Evolutionary conservation across 352 stramenopile species (phyloP).

Genomic region (Phytophthora fragariae): DNA sequence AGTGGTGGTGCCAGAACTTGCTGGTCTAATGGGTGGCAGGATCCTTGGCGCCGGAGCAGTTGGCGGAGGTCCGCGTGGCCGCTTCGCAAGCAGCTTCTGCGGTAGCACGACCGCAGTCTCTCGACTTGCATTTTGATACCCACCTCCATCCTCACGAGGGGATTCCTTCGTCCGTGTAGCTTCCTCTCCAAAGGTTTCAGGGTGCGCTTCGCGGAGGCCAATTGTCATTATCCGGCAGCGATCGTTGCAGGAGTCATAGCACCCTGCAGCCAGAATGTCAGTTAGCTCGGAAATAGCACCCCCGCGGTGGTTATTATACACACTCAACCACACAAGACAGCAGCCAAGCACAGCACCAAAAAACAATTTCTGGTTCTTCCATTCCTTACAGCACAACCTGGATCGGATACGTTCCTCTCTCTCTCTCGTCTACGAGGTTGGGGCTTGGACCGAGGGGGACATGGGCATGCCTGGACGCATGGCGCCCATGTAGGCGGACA

Average conservation of each 20-base stretch:
- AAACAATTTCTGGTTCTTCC: constrained; percentile 18
- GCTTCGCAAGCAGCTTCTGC: constrained; percentile 47
- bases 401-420: constrained; percentile 8
- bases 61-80: constrained; percentile 27
- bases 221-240: constrained; percentile 33
- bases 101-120: constrained; percentile 7
- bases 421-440: constrained; percentile 24
- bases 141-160: constrained; percentile 20
- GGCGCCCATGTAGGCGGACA: constrained; percentile 62
- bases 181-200: constrained; percentile 25
- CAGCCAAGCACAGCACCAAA: constrained; percentile 13
- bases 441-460: constrained; percentile 17
- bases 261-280: neutral
- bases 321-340: constrained; percentile 5
- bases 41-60: neutral
- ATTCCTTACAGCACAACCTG: constrained; percentile 30
- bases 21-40: constrained; percentile 39
- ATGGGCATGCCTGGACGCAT: constrained; percentile 46
- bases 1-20: constrained; percentile 4
- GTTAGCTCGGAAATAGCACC: constrained; percentile 25
- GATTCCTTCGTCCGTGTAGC: constrained; percentile 17
- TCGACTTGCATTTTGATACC: constrained; percentile 9
- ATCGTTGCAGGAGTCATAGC: constrained; percentile 1
- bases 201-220: constrained; percentile 12
- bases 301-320: constrained; percentile 15